Evolutionary conservation across 2,329 filamentous ascomycete species (phyloP), one percentile per base, ranked within the genome.

Genomic region (Trichoderma hamatum): DNA sequence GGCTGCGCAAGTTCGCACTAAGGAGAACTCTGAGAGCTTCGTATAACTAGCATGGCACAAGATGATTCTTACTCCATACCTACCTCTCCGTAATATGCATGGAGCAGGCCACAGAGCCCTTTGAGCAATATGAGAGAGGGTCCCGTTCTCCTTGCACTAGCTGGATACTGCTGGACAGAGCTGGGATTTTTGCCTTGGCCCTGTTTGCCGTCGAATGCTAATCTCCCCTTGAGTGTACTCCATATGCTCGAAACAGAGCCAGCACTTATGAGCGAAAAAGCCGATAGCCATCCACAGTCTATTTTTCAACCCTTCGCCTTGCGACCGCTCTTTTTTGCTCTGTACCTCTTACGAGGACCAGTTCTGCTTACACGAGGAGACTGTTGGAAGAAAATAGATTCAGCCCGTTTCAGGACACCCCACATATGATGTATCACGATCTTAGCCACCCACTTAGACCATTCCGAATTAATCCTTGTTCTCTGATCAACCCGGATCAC

Each of bases 401-500:
- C 67, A 65, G 54, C 43, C 67, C 60, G 54, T 69, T 69, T 69
- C 60, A 69, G 67, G 61, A 36, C 67, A 52, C 67, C 67, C 60
- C 67, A 69, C 67, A 58, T 52, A 58, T 59, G 55, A 67, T 68
- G 66, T 68, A 62, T 62, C 67, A 68, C 67, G 67, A 68, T 68
- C 67, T 68, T 61, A 63, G 67, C 61, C 61, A 54, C 39, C 66
- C 67, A 65, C 43, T 65, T 51, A 56, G 52, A 43, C 60, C 55
- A 36, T 52, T 60, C 30, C 64, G 24, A 60, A 36, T 60, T 36
- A 51, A 59, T 28, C 64, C 59, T 43, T 62, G 54, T 32, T 67
- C 28, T 24, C 34, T 65, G 62, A 32, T 65, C 49, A 56, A 43
- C 34, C 34, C 55, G 62, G 52, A 56, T 52, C 62, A 55, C 36